These are phyloP conservation scores for Extremus antarcticus DNA, from an alignment of 495 filamentous ascomycete species.

Conservation along the genomic window DNA sequence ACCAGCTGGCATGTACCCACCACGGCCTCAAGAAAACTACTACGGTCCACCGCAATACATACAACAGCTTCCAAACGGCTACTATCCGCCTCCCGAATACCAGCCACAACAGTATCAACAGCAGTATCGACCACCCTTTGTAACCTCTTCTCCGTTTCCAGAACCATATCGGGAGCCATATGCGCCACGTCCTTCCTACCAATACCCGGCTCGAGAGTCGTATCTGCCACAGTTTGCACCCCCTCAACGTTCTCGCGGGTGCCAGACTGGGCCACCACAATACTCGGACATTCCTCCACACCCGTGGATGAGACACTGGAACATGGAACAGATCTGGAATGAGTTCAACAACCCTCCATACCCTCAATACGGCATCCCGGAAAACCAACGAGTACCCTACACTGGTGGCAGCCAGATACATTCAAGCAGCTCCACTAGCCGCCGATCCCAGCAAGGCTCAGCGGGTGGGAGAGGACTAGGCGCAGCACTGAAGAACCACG, in stretches of 20 bases:
- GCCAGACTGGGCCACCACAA: too few relatives aligned
- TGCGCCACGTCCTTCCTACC: background rate
- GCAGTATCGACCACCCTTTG: background rate
- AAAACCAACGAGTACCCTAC: background rate
- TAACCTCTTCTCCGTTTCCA: too few relatives aligned
- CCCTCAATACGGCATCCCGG: background rate
- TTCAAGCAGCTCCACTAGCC: background rate
- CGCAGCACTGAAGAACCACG: background rate
- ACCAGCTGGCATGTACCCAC: background rate
- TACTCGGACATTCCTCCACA: background rate
- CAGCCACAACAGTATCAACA: background rate
- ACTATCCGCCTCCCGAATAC: background rate
- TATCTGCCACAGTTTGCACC: background rate
- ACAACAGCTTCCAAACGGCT: background rate
- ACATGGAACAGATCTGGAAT: background rate
- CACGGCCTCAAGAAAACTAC: background rate
- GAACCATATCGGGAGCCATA: background rate
- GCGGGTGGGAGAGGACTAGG: background rate
- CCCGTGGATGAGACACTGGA: background rate
- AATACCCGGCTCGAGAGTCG: background rate
- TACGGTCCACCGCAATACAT: background rate
- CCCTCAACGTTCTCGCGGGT: too few relatives aligned
- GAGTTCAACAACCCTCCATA: background rate
- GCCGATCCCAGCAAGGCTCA: background rate
- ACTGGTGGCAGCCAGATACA: background rate